Evolutionary conservation across 192 early-diverging fungal genomes (phyloP).

Genomic region (Backusella tuberculispora): DNA sequence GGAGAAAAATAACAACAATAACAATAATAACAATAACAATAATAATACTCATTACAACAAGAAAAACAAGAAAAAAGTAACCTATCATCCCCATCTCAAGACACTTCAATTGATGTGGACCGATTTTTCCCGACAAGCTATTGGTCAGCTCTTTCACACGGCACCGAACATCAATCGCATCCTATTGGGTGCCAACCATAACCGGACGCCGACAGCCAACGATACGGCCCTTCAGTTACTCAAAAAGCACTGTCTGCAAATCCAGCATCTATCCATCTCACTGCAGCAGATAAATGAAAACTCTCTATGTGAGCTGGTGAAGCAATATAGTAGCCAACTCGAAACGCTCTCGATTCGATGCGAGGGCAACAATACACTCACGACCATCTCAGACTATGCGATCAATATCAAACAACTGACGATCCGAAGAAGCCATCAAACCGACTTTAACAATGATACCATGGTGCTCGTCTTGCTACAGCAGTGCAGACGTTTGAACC

Average conservation of each 20-base stretch:
- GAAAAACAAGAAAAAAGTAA: not conserved
- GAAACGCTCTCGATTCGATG: conserved; percentile 14
- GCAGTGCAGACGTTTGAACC: conserved; percentile 6
- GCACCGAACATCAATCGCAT: conserved; percentile 7
- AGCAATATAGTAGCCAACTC: not conserved
- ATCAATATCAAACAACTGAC: not conserved
- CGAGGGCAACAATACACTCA: conserved; percentile 9
- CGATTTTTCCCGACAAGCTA: conserved; percentile 17
- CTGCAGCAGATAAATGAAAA: conserved; percentile 20
- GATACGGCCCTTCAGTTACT: not conserved
- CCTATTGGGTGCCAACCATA: conserved; percentile 24
- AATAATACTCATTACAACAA: not conserved
- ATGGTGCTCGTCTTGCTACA: not conserved
- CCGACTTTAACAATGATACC: not conserved
- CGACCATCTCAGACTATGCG: conserved; percentile 3
- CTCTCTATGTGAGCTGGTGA: conserved; percentile 8
- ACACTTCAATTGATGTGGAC: conserved; percentile 17
- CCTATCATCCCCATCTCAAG: not conserved
- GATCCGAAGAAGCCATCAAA: conserved; percentile 15
- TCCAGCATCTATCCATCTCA: conserved; percentile 19
- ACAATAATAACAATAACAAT: not conserved
- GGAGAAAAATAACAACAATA: not conserved
- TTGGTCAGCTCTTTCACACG: not conserved
- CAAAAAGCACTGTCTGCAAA: not conserved
- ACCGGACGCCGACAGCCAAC: conserved; percentile 10